These are phyloP conservation scores for Lipomyces anomalus DNA, from an alignment of 805 yeast species.

Conservation along the genomic window DNA sequence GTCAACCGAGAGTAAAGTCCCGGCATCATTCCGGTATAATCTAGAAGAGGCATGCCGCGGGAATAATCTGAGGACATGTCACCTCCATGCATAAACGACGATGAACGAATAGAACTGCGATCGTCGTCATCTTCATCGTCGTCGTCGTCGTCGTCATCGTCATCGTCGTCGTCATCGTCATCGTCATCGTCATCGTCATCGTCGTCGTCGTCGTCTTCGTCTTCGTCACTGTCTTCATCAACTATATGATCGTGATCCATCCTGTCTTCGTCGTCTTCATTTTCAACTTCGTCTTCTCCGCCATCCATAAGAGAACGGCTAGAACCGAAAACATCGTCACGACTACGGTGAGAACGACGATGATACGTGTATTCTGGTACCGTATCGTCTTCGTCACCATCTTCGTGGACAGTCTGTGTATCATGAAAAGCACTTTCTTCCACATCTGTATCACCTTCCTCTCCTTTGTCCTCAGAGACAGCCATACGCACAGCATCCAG, in stretches of 20 bases:
- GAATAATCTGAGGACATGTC: constrained; percentile 20
- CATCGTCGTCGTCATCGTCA: constrained; percentile 30
- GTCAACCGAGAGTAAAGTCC: constrained; percentile 28
- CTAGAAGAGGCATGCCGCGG: constrained; percentile 17
- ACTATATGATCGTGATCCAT: constrained; percentile 22
- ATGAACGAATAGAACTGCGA: constrained; percentile 20
- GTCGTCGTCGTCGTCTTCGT: constrained; percentile 6
- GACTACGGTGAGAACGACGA: too few species aligned
- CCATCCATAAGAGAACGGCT: constrained; percentile 10
- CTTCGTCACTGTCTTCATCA: constrained; percentile 13
- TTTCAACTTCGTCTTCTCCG: constrained; percentile 15
- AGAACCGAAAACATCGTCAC: too few species aligned
- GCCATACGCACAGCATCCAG: constrained; percentile 13
- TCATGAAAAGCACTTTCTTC: too few species aligned
- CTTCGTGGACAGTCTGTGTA: too few species aligned
- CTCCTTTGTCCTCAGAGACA: too few species aligned
- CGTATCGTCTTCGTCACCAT: too few species aligned
- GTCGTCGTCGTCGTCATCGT: constrained; percentile 30
- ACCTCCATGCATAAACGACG: constrained; percentile 27
- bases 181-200: constrained; percentile 10
- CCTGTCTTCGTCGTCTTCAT: constrained; percentile 17
- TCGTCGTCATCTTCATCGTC: constrained; percentile 25
- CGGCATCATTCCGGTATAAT: constrained; percentile 29
- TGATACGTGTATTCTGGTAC: too few species aligned
- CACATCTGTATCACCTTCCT: too few species aligned